Evolutionary conservation across 2,329 filamentous ascomycete genomes (phyloP), one percentile per base, ranked within the genome.

Genomic region (Plectosphaerella cucumerina): DNA sequence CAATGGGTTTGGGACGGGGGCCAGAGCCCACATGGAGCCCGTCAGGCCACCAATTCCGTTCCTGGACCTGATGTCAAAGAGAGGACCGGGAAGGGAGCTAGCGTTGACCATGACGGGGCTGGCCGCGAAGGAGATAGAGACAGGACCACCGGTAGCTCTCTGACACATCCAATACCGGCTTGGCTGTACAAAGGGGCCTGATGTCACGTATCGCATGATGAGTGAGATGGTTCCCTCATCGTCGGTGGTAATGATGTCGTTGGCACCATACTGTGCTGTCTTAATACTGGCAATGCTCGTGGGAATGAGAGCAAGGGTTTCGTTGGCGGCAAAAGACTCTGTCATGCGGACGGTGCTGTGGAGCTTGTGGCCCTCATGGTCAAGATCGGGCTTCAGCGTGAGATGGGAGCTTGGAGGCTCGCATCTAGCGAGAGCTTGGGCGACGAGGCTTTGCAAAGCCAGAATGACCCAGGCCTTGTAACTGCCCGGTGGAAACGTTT

Each of bases 211-310:
- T 20, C 47, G 41, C 17, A 51, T 44, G 21, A 49, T 48, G 20
- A 55, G 50, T 17, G 46, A 3, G 42, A 56, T 31, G 10, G 44
- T n/a, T 22, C 55, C 41, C 46, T 48, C 33, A 41, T 55, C 23
- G 11, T 48, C 49, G 12, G 39, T 34, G 23, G 49, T 44, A 1
- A 26, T 37, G 14, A 50, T 14, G 15, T 44, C 50, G 17, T 22
- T 21, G 10, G 43, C 11, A 9, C 46, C 47, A 3, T 50, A 47
- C 31, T 52, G 43, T 6, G 47, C 47, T 5, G 47, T 18, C 2
- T 39, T 12, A 5, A 48, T 31, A 17, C 46, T 48, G 1, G 49
- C 49, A 6, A 51, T 48, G 4, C 44, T 48, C 12, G 43, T 47
- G 1, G 49, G 49, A 9, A 51, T 26, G 4, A 48, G 34, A 3